Conservation (phyloP, 371 early-diverging fungal species). For the Rhizopus sp. region DNA sequence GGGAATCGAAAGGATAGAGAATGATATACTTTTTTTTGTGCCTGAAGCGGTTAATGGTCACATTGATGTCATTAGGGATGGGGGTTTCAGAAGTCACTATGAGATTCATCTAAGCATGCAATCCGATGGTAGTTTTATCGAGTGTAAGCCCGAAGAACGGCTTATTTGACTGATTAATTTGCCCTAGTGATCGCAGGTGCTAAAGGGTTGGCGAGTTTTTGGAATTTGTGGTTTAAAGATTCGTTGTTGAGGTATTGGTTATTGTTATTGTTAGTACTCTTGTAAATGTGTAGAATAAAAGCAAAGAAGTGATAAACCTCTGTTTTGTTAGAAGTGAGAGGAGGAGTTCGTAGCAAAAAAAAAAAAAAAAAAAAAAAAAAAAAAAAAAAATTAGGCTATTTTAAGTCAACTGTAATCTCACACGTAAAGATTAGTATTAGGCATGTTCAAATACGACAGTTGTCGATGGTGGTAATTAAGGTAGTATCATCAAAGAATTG, state of each 20-base stretch:
- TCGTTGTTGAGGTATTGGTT: no score
- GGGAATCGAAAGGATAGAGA: conserved; percentile 13
- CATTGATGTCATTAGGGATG: conserved; percentile 11
- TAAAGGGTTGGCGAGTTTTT: conserved; percentile 13
- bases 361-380: no score
- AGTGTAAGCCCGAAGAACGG: conserved; percentile 16
- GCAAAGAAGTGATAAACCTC: no score
- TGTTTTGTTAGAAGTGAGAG: no score
- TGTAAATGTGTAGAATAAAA: no score
- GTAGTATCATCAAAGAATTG: conserved; percentile 11
- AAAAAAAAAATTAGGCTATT: no score
- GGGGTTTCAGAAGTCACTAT: conserved; percentile 3
- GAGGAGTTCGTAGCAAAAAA: no score
- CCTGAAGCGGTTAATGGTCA: conserved; percentile 12
- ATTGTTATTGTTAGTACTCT: no score
- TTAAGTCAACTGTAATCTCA: no score
- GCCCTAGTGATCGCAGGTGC: conserved; percentile 14
- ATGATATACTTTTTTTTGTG: conserved; percentile 16
- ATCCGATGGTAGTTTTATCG: conserved; percentile 18
- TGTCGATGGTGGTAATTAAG: conserved; percentile 9
- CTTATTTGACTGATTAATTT: conserved; percentile 18
- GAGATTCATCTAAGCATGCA: conserved; percentile 10
- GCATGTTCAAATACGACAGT: no score
- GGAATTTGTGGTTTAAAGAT: conserved; percentile 8
- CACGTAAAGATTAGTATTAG: no score